Conservation (phyloP, 2,329 filamentous ascomycete genomes). For the Beauveria sp. region DNA sequence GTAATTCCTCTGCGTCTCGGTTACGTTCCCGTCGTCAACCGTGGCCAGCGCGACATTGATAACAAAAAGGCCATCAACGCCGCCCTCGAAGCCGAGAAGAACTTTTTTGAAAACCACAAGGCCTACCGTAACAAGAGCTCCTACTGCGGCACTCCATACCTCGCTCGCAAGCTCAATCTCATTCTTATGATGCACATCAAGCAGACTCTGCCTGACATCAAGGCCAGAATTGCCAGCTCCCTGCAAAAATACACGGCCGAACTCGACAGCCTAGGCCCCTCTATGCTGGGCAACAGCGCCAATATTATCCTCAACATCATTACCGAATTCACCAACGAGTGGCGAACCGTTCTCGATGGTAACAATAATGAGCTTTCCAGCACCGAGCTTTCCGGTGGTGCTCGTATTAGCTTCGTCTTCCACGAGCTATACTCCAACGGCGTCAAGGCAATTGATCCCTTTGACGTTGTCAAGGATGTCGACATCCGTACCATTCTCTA, state of each 20-base stretch:
- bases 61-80: conserved; percentile 92
- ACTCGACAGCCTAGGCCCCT: conserved; percentile 77
- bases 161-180: conserved; percentile 92
- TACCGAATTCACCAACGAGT: conserved; percentile 97
- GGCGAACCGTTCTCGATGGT: conserved; percentile 89
- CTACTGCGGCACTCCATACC: conserved; percentile 95
- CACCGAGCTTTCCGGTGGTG: conserved; percentile 88
- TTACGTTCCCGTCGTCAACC: conserved; percentile 96
- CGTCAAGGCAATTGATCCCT: conserved; percentile 94
- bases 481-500: conserved; percentile 96
- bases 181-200: conserved; percentile 99
- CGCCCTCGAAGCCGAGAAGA: conserved; percentile 87
- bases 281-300: conserved; percentile 88
- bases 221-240: conserved; percentile 88
- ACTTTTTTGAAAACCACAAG: conserved; percentile 97
- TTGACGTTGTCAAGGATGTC: conserved; percentile 93
- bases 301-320: conserved; percentile 99
- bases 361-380: conserved; percentile 96
- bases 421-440: conserved; percentile 97
- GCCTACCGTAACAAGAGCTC: conserved; percentile 97
- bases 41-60: conserved; percentile 96
- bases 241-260: conserved; percentile 86
- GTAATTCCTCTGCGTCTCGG: conserved; percentile 92
- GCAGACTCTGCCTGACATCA: conserved; percentile 97
- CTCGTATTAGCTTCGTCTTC: conserved; percentile 98